Base-by-base conservation (phyloP, 2,329 filamentous ascomycete genomes). In the Mollisia scopiformis region DNA sequence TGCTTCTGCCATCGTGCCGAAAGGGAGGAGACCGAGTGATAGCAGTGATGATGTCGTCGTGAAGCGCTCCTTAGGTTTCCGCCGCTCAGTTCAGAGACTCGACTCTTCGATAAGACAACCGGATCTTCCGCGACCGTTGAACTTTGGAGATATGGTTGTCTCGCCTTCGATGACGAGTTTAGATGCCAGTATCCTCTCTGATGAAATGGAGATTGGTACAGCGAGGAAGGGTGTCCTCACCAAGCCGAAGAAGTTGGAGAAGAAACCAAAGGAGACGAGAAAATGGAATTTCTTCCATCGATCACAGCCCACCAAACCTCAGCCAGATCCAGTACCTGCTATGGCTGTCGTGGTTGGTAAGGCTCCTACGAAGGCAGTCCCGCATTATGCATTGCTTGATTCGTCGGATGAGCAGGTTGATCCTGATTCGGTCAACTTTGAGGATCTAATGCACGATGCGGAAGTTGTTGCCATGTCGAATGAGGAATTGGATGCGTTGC, bases 221-320 rank as follows among this genome's bases (percentile, higher is more conserved):
- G 66, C 65, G 37, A 66, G 69, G 33, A 63, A 67, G 27, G 43
- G 35, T 10, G 58, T 63, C 41, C 27, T 56, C 16, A 61, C 62
- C 13, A 70, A 71, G 1, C 75, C 82, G 0, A 87, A 82, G 72
- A 88, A 87, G 71, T 72, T 85, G 23, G 78, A 79, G 23, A 88
- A 86, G 71, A 78, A 79, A 56, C 71, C 80, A 1, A 81, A 83
- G 27, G 84, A 85, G 21, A 71, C 72, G 6, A 80, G 82, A 7
- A 87, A 83, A 66, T 89, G 86, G 86, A 88, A 87, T 64, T 71
- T 88, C 13, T 88, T 89, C 66, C 80, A 85, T 52, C 79, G 84
- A 50, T 82, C 82, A 0, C 82, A 84, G 30, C 79, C 73, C 2
- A 80, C 53, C 4, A 47, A 47, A 16, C n/a, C 55, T n/a, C 66